Percentiles rank a stretch among this genome's conserved stretches.
These are phyloP conservation scores for Arctostaphylos glauca DNA, from an alignment of 148 eudicot genomes.

Conservation along the genomic window DNA sequence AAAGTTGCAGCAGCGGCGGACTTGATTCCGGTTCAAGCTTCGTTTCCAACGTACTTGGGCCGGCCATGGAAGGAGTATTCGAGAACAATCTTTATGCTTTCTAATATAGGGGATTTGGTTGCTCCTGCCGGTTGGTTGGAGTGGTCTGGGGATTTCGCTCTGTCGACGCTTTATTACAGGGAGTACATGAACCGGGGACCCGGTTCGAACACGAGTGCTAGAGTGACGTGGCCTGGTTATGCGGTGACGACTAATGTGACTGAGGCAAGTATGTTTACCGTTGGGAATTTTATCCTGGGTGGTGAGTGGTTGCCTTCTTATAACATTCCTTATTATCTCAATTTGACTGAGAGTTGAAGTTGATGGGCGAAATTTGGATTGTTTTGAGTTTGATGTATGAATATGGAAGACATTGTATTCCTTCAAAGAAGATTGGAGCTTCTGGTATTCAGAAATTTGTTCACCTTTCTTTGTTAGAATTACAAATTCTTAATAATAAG, in stretches of 20 bases:
- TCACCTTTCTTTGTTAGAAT: no score
- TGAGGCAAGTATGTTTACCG: slow-evolving; percentile 63
- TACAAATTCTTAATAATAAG: no score
- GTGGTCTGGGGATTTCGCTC: slow-evolving; percentile 66
- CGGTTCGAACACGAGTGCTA: slow-evolving; percentile 57
- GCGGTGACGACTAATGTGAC: slow-evolving; percentile 34
- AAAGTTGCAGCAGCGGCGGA: slow-evolving; percentile 71
- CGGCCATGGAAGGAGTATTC: slow-evolving; percentile 81
- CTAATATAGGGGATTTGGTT: slow-evolving; percentile 48
- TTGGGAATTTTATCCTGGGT: slow-evolving; percentile 62
- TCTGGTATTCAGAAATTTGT: neutral
- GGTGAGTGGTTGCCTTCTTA: slow-evolving; percentile 56
- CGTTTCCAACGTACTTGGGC: slow-evolving; percentile 52
- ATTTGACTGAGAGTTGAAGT: slow-evolving; percentile 31
- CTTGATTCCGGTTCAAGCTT: slow-evolving; percentile 42
- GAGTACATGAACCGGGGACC: slow-evolving; percentile 74
- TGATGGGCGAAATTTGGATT: neutral
- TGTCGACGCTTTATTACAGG: slow-evolving; percentile 59
- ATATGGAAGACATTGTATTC: neutral
- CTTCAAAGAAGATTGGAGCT: neutral
- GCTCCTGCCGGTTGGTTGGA: slow-evolving; percentile 76
- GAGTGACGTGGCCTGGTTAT: slow-evolving; percentile 87
- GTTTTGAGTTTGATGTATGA: no score
- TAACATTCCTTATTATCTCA: slow-evolving; percentile 44
- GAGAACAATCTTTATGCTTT: slow-evolving; percentile 50